Evolutionary conservation across 768 basidiomycete genomes (phyloP), one percentile per base, ranked within the genome.

Genomic region (Agrocybe praecox): DNA sequence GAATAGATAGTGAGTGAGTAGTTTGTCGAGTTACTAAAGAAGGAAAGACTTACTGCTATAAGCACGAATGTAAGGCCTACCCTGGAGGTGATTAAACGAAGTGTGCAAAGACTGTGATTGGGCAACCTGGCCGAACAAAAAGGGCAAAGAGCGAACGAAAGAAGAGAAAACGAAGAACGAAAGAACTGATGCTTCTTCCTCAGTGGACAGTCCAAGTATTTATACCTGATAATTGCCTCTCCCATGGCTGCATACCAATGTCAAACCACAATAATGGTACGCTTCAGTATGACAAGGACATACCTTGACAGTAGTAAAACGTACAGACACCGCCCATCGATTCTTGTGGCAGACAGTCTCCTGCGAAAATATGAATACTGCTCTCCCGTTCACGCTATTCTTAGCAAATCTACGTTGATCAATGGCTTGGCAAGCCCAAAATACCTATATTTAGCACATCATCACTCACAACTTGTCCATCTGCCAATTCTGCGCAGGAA

Each of bases 61-160:
- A 66, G 65, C 65, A 64, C 61, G 54, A 65, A 66, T 67, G 65
- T 68, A 67, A 68, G 63, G 69, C 68, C 67, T 62, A 66, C 63
- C 65, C 62, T 61, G 60, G 60, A 66, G 60, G 58, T 47, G 59
- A 59, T 57, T 60, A 60, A 59, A 63, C 62, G 57, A 66, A 67
- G 46, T 67, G 57, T 63, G 60, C 67, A 71, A 72, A 70, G 67
- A 69, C 64, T 66, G 66, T 68, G 55, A 69, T 59, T 57, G 67
- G 73, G 73, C 75, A 71, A 74, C 76, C 74, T 74, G 76, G 75
- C 75, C 74, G 34, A 72, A 67, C 61, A 69, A 67, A 61, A 57
- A 53, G 58, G 59, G 62, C 58, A 57, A 64, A 63, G 56, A 64
- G 56, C 53, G 46, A 65, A 62, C 46, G 53, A 59, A 46, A 52